Percentiles rank a stretch among this genome's conserved stretches.
Conservation (phyloP, 2,329 filamentous ascomycete species). For the Spiromastix sp. region DNA sequence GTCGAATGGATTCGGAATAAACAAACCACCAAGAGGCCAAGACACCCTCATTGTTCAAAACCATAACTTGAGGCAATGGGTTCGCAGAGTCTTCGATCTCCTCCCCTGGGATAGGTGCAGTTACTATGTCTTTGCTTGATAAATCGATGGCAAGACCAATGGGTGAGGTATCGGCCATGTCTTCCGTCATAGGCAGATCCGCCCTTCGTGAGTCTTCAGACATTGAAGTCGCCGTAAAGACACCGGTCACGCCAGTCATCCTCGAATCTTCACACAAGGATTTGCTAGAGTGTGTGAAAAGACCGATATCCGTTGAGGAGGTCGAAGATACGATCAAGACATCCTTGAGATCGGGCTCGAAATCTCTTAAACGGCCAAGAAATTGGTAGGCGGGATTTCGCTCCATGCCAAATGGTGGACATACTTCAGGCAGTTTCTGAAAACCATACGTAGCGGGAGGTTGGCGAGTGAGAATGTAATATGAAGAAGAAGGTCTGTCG, state of each 20-base stretch:
- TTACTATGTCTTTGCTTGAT: slow-evolving; percentile 69
- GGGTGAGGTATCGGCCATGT: slow-evolving; percentile 59
- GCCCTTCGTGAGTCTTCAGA: slow-evolving; percentile 66
- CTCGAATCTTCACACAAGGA: slow-evolving; percentile 53
- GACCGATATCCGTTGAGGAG: slow-evolving; percentile 64
- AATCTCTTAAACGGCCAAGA: slow-evolving; percentile 65
- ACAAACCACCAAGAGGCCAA: slow-evolving; percentile 85
- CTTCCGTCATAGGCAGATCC: slow-evolving; percentile 59
- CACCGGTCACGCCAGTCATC: slow-evolving; percentile 49
- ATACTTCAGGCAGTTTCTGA: slow-evolving; percentile 64
- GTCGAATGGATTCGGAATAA: slow-evolving; percentile 74
- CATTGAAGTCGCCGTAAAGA: slow-evolving; percentile 65
- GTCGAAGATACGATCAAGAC: slow-evolving; percentile 74
- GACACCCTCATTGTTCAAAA: slow-evolving; percentile 80
- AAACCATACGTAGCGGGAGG: slow-evolving; percentile 48
- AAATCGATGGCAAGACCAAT: slow-evolving; percentile 76
- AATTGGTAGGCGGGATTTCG: slow-evolving; percentile 64
- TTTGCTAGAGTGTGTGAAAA: slow-evolving; percentile 63
- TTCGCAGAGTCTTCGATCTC: slow-evolving; percentile 69
- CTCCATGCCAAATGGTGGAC: slow-evolving; percentile 58
- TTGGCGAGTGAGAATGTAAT: slow-evolving; percentile 66
- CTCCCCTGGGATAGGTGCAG: slow-evolving; percentile 65
- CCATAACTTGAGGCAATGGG: slow-evolving; percentile 73
- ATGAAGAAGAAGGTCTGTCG: slow-evolving; percentile 53
- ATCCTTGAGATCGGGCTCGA: slow-evolving; percentile 70